These are phyloP conservation scores for Candida nonsorbophila DNA, from an alignment of 805 yeast species.

Conservation along the genomic window DNA sequence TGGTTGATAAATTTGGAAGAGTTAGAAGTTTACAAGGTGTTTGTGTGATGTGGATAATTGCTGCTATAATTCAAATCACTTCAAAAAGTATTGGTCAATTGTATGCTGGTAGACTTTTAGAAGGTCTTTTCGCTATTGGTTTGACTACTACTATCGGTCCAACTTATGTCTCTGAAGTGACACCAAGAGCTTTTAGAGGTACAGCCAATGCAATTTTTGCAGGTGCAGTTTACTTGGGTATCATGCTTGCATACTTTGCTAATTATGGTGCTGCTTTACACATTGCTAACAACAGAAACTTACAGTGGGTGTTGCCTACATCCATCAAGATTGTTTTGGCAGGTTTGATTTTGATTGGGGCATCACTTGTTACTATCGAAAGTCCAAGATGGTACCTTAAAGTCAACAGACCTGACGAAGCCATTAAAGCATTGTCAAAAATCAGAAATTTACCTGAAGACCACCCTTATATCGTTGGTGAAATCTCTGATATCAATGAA, in stretches of 20 bases:
- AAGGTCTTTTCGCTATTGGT: conserved; percentile 46
- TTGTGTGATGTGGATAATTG: conserved; percentile 38
- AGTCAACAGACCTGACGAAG: conserved; percentile 31
- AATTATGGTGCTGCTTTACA: conserved; percentile 22
- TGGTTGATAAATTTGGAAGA: conserved; percentile 49
- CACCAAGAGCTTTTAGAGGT: conserved; percentile 50
- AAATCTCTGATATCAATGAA: conserved; percentile 44
- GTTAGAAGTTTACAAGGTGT: conserved; percentile 39
- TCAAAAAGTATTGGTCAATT: conserved; percentile 42
- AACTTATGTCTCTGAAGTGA: conserved; percentile 44
- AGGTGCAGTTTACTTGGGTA: conserved; percentile 53
- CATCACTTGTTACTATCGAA: conserved; percentile 38
- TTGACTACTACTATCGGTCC: conserved; percentile 53
- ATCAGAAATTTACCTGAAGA: conserved; percentile 38
- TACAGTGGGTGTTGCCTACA: conserved; percentile 49
- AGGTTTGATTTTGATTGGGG: conserved; percentile 35
- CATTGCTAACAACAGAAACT: conserved; percentile 11
- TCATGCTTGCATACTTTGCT: conserved; percentile 41
- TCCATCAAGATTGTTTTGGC: conserved; percentile 42
- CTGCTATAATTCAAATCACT: conserved; percentile 43
- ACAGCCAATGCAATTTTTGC: conserved; percentile 45
- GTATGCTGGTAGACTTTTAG: conserved; percentile 48
- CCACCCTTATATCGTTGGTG: conserved; percentile 45
- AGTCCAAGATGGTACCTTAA: conserved; percentile 49
- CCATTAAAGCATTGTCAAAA: conserved; percentile 30